phyloP scores from a whole-genome alignment of 257 asterid species.

The Scutellaria galericulata region DNA sequence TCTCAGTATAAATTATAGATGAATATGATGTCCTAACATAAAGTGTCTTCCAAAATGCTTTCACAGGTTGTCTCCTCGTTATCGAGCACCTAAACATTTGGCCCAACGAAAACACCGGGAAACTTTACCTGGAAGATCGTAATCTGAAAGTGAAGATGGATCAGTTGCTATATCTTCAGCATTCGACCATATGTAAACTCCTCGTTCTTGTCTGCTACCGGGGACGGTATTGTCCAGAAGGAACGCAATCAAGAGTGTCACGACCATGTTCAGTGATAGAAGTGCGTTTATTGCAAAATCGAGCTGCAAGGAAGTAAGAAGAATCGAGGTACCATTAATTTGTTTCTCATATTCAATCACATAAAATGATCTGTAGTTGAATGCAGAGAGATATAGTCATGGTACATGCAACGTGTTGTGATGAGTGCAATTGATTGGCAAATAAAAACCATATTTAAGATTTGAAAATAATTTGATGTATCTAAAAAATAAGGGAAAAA shows the following conservation, averaged over 20 bases:
- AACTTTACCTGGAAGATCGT: conserved; percentile 63
- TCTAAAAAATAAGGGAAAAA: too few species aligned
- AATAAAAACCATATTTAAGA: too few species aligned
- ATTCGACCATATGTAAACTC: conserved; percentile 83
- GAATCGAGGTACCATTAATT: not conserved
- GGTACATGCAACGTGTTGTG: too few species aligned
- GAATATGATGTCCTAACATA: conserved; percentile 12
- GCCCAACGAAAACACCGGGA: conserved; percentile 69
- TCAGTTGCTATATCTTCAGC: conserved; percentile 61
- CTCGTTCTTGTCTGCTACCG: conserved; percentile 85
- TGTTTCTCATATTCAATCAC: too few species aligned
- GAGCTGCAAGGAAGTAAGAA: conserved; percentile 51
- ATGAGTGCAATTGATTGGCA: too few species aligned
- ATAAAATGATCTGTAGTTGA: too few species aligned
- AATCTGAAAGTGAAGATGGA: conserved; percentile 65
- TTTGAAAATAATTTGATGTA: too few species aligned
- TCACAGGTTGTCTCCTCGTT: conserved; percentile 3
- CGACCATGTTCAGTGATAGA: conserved; percentile 84
- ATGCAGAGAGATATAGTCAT: too few species aligned
- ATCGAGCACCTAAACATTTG: conserved; percentile 69
- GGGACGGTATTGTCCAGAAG: conserved; percentile 89
- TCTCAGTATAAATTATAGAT: conserved; percentile 30
- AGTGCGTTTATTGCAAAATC: conserved; percentile 84
- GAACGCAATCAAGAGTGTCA: conserved; percentile 72
- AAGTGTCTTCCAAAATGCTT: not conserved